These are phyloP conservation scores for Sordariomycetes sp. DNA, from an alignment of 2,329 filamentous ascomycete genomes.

Conservation along the genomic window DNA sequence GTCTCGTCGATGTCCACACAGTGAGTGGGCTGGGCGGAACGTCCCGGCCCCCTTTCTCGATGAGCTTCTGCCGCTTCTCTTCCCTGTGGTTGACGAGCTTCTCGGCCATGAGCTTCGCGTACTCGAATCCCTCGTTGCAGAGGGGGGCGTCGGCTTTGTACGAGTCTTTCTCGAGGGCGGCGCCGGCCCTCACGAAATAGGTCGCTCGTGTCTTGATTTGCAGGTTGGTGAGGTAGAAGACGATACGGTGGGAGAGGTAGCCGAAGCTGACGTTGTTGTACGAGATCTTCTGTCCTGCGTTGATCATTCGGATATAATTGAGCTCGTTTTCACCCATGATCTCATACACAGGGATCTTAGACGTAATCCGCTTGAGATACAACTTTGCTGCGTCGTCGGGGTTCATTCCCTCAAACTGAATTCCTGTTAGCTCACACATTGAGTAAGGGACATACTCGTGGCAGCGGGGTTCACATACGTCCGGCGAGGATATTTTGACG, in stretches of 20 bases:
- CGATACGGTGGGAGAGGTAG: conserved; percentile 91
- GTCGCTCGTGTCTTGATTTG: conserved; percentile 94
- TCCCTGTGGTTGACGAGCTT: conserved; percentile 75
- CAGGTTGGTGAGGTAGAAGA: conserved; percentile 95
- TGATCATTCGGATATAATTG: conserved; percentile 99
- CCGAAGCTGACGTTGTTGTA: conserved; percentile 97
- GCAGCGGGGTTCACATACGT: conserved; percentile 43
- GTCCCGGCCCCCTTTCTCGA: conserved; percentile 56
- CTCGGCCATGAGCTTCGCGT: conserved; percentile 78
- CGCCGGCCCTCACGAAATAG: conserved; percentile 83
- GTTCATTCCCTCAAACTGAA: conserved; percentile 78
- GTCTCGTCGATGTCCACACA: conserved; percentile 90
- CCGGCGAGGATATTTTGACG: conserved; percentile 95
- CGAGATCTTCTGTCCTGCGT: conserved; percentile 83
- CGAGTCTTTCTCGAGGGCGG: conserved; percentile 76
- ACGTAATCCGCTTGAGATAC: conserved; percentile 81
- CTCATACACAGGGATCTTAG: conserved; percentile 91
- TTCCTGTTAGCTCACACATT: neutral
- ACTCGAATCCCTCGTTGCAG: conserved; percentile 68
- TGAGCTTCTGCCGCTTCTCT: conserved; percentile 61
- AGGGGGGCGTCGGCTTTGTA: conserved; percentile 87
- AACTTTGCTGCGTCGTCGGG: conserved; percentile 86
- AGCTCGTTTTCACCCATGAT: conserved; percentile 91
- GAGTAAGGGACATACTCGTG: neutral
- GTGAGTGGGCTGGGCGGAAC: conserved; percentile 68